Evolutionary conservation across 495 filamentous ascomycete genomes (phyloP), one percentile per base, ranked within the genome.

Genomic region (Talaromyces borbonicus): DNA sequence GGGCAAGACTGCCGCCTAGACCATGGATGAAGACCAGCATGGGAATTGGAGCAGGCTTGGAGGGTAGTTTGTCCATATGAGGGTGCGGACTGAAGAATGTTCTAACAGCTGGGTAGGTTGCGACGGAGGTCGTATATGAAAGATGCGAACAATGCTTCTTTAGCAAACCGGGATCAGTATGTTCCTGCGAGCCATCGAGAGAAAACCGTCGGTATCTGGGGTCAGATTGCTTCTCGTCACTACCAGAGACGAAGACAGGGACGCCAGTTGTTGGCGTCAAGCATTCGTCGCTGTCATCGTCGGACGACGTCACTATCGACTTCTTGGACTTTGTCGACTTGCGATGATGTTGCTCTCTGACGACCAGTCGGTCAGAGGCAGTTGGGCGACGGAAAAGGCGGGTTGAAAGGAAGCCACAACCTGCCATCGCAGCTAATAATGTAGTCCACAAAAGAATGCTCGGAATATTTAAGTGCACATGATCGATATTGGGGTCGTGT

Each of bases 11-110:
- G 23, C 90, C 90, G 16, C 90, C 90, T 26, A 97, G 74, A 11
- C 90, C 90, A 57, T 96, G 90, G 43, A 95, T 72, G 59, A 94
- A 94, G 20, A 95, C 90, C 5, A 96, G 63, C 7, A 95, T 65
- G 8, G 90, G 87, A n/a, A 94, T 62, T 1, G 87, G 80, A 4
- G 73, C 69, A 0, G 86, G 83, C 36, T 77, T 73, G 38, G 65
- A 73, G 0, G 87, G 87, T 3, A 96, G 75, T 55, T 87, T 82
- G 49, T 81, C 75, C 25, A 79, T 77, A 56, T 95, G 84, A 7
- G 83, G 80, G 63, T 95, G 90, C 19, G 77, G 78, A 32, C 81
- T 72, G 62, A 83, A 87, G 58, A 96, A 95, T 26, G 89, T 81
- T 38, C 90, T 81, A 50, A 97, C 76, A 29, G 71, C 74, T 5